Evolutionary conservation across 495 filamentous ascomycete species (phyloP), one percentile per base, ranked within the genome.

Genomic region (Hypoxylon lenormandii): DNA sequence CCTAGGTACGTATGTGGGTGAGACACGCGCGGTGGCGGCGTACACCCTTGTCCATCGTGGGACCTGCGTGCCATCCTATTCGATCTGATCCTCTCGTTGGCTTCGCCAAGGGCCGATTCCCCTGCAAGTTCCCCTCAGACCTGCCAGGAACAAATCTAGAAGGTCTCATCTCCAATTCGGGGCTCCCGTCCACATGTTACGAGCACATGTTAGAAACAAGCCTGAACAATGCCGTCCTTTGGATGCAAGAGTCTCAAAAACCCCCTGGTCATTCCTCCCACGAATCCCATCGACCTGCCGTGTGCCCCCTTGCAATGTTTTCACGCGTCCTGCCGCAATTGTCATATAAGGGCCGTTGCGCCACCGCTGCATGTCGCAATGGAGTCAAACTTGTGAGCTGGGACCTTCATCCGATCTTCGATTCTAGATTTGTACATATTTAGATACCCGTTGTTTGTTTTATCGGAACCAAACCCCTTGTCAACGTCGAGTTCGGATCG

Each of bases 161-260:
- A 74, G 72, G 69, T 74, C 56, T 38, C 61, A 66, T 60, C 45
- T 16, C 54, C 62, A 30, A 48, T 54, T 64, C 59, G 50, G 61
- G 37, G 56, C 30, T 55, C 15, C 62, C 47, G 59, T 62, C 58
- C 64, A 60, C 69, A 72, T 58, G 69, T 55, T 63, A 60, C 61
- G 56, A 46, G 54, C 72, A 64, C 54, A 60, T 62, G 69, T 18
- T 61, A 30, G 28, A 33, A 70, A 62, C 21, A 43, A 49, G 16
- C 40, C 15, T 55, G 54, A 12, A 48, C 57, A 50, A 63, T 64
- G 61, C 45, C 30, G 57, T 59, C 36, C 38, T 46, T 54, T 49
- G 58, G 36, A 12, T 23, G 30, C 38, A 60, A 52, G 53, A 30
- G 60, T 69, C 57, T 58, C 19, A 60, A 19, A 64, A 64, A n/a